Evolutionary conservation across 176 grass and related monocot species (phyloP), one percentile per base, ranked within the genome.

Genomic region (Ensete ventricosum): DNA sequence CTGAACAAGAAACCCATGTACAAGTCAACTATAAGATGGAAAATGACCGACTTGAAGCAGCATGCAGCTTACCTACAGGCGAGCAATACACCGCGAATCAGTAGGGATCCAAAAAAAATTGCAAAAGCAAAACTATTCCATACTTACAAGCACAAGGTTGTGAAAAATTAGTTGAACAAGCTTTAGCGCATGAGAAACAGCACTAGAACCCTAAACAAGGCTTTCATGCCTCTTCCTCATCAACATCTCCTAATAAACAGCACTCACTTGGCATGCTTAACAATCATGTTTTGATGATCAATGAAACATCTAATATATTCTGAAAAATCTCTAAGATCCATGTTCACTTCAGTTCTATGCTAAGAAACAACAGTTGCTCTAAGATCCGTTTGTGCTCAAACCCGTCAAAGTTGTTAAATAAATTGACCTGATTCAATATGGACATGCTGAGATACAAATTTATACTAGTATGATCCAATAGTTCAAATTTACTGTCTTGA

Each of bases 1-100:
- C 87, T 89, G 87, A 9, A 70, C 50, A 66, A 82, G 14, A 64
- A n/a, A 50, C 57, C 50, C 67, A 65, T 9, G 57, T 23, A 60
- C 26, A 17, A 48, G 43, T 9, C 24, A 9, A 76, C 72, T 4
- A 52, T 21, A 72, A 83, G 64, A 34, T 25, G 64, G 55, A 2
- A 52, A 49, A 54, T 74, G 19, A 24, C 76, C 9, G 13, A 21
- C 43, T 76, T 21, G 50, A 65, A 69, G 53, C 74, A 17, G 57
- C 71, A 77, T 21, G 17, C 17, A 64, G 87, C 90, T 89, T 52
- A 93, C 84, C 90, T 93, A 65, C 52, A 67, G 68, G 17, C 7
- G 53, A 23, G 9, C 14, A 17, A 70, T 51, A 11, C 29, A n/a
- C 14, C 48, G 34, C 14, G 21, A 54, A n/a, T 11, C 8, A 11